phyloP scores from a whole-genome alignment of 805 yeast species.

The Spathaspora arborariae region DNA sequence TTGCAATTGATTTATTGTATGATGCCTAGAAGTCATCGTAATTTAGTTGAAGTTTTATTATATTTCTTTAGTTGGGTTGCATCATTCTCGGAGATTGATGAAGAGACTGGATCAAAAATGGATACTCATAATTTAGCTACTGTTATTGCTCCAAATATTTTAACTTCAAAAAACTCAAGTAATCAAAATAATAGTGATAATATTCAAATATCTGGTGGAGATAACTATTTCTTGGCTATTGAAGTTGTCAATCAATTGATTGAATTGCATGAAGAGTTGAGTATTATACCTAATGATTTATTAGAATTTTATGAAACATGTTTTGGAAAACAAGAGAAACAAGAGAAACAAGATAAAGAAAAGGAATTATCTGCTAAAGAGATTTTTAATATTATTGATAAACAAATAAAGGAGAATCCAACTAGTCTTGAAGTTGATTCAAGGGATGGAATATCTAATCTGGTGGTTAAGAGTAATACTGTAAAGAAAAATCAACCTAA shows the following conservation, averaged over 20 bases:
- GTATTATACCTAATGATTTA: slow-evolving; percentile 70
- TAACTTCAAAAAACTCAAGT: slow-evolving; percentile 51
- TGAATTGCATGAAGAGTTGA: slow-evolving; percentile 73
- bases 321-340: slow-evolving; percentile 1
- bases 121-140: slow-evolving; percentile 93
- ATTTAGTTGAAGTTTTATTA: slow-evolving; percentile 78
- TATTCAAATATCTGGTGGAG: slow-evolving; percentile 41
- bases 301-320: slow-evolving; percentile 45
- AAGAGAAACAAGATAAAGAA: no score
- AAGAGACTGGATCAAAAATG: slow-evolving; percentile 86
- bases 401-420: slow-evolving; percentile 28
- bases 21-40: slow-evolving; percentile 79
- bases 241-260: slow-evolving; percentile 85
- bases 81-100: slow-evolving; percentile 89
- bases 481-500: slow-evolving; percentile 29
- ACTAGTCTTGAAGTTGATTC: slow-evolving; percentile 21
- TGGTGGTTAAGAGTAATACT: slow-evolving; percentile 26
- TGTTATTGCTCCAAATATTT: slow-evolving; percentile 88
- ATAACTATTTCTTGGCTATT: slow-evolving; percentile 80
- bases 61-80: slow-evolving; percentile 93
- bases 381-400: slow-evolving; percentile 30
- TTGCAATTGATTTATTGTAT: slow-evolving; percentile 66
- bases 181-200: background rate
- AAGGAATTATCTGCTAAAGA: slow-evolving; percentile 30
- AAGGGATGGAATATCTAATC: slow-evolving; percentile 15